Base-by-base conservation (phyloP, 352 stramenopile species). In the Globisporangium uncinulatum region DNA sequence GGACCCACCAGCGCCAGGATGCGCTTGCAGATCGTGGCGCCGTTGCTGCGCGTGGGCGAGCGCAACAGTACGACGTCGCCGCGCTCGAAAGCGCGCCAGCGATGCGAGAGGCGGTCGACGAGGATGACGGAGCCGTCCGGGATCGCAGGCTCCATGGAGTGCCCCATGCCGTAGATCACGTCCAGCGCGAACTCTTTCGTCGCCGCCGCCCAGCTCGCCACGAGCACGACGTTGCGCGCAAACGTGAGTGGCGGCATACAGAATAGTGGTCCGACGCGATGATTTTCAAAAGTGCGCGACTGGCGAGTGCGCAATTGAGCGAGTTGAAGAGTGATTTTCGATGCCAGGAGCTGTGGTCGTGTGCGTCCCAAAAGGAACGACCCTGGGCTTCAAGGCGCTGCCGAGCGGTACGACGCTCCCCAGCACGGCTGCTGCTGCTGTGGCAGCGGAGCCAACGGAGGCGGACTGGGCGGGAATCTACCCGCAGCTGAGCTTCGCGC, bases 21-120 rank as follows among this genome's bases (percentile, higher is more conserved):
- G 51, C 88, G 83, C 74, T 97, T 97, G 63, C 80, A 91, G 37
- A 96, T 83, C 51, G 79, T 91, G 48, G 88, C 78, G 49, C 78
- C 79, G 45, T 76, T 63, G 54, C 67, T 71, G 6, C 86, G 82
- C 39, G 82, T 92, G 13, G 88, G 88, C 21, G 88, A 96, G 44
- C 73, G 69, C 19, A 90, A 65, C 47, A 96, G 69, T 59, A 97
- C 86, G 44, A 97, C 63, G 63, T 97, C 88, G 39, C 83, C 84
- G 36, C 77, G 74, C 36, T 89, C 44, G 66, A 82, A 82, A 14
- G 63, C 55, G 24, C 81, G 73, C 76, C 84, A 93, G 45, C 70
- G 75, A 43, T 69, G 67, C 42, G 87, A 83, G 37, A 96, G 58
- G 9, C 76, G 76, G 56, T 97, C 87, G 42, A 96, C 76, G 31